Evolutionary conservation across 208 protist genomes (phyloP), one percentile per base, ranked within the genome.

Genomic region (Acanthamoeba sp.): DNA sequence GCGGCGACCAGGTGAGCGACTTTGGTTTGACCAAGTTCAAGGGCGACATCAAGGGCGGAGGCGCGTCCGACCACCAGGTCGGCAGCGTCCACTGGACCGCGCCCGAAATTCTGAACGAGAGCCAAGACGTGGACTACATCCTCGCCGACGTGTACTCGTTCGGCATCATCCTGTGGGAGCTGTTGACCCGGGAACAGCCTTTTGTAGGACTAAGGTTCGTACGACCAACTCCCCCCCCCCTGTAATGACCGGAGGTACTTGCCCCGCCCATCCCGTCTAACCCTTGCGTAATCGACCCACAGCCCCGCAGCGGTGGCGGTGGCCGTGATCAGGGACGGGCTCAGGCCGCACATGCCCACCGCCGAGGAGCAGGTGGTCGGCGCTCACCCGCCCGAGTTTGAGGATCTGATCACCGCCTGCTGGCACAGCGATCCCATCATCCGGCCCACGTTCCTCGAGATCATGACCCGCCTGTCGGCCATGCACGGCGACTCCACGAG

Each of bases 271-370:
- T n/a, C n/a, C n/a, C n/a, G n/a, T n/a, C n/a, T n/a, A n/a, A n/a
- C n/a, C n/a, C n/a, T n/a, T n/a, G n/a, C n/a, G n/a, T n/a, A n/a
- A n/a, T n/a, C n/a, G n/a, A n/a, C n/a, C n/a, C n/a, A n/a, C 45
- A 90, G 84, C 38, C 84, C 88, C 14, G 64, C 88, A 16, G 88
- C 88, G 18, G 88, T 93, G 59, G 88, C 88, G 6, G 88, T 93
- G 14, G 52, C 62, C 6, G 88, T 93, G 14, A 71, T 93, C 24
- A 12, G 88, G n/a, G 88, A 93, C 66, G 40, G 40, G n/a, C n/a
- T 82, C 20, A 12, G 88, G 42, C 88, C 88, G 27, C 18, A 1
- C 5, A 73, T 93, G 48, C 84, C 84, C 20, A 10, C 45, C 6
- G 7, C 7, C 10, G 29, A n/a, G 40, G 48, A 48, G 1, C 7